These are phyloP conservation scores for Xylaria bambusicola DNA, from an alignment of 495 filamentous ascomycete species.

Conservation along the genomic window DNA sequence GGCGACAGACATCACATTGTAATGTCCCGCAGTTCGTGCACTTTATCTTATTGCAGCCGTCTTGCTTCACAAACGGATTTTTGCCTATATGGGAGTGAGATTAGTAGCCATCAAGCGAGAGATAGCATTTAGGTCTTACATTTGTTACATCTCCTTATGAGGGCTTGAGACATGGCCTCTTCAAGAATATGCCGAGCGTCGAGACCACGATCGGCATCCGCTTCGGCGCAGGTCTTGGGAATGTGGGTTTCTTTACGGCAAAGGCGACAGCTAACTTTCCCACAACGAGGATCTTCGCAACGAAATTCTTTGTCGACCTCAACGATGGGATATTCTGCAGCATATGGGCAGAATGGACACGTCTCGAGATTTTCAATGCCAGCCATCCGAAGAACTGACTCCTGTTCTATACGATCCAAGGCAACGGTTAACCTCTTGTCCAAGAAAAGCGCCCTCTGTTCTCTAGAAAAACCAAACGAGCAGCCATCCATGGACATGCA, in stretches of 20 bases:
- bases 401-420: constrained; percentile 69
- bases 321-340: constrained; percentile 66
- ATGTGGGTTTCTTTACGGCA: constrained; percentile 75
- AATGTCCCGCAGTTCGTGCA: constrained; percentile 63
- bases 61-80: constrained; percentile 69
- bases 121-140: constrained; percentile 38
- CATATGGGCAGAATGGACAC: constrained; percentile 85
- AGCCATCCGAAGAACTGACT: constrained; percentile 64
- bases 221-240: constrained; percentile 72
- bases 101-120: constrained; percentile 23
- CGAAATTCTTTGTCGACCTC: constrained; percentile 75
- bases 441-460: constrained; percentile 58
- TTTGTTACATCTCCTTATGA: constrained; percentile 75
- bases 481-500: constrained; percentile 57
- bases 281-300: constrained; percentile 68
- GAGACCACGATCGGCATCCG: constrained; percentile 55
- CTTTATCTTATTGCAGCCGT: constrained; percentile 83
- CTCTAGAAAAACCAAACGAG: constrained; percentile 40
- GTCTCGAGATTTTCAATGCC: constrained; percentile 64
- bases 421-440: constrained; percentile 55
- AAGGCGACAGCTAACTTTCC: constrained; percentile 68
- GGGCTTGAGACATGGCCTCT: constrained; percentile 78
- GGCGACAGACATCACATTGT: constrained; percentile 76
- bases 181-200: constrained; percentile 68
- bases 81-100: constrained; percentile 40